phyloP scores from a whole-genome alignment of 257 asterid species.

The Petrea volubilis region DNA sequence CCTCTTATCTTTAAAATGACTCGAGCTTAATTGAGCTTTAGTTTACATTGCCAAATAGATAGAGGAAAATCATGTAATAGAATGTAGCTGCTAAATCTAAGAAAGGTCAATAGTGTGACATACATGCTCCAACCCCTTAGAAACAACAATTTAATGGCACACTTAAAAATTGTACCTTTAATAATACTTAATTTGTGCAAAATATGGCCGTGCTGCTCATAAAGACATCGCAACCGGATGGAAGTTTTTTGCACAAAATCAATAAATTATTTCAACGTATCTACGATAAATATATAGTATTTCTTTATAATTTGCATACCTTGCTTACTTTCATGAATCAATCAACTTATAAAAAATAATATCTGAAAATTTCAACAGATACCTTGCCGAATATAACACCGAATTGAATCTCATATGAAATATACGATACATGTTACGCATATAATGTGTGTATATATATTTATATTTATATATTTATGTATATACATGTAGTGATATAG shows the following conservation, averaged over 20 bases:
- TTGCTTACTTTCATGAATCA: too few relatives aligned
- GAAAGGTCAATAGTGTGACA: not conserved
- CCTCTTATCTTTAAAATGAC: too few relatives aligned
- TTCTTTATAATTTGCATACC: too few relatives aligned
- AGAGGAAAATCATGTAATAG: too few relatives aligned
- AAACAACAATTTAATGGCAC: constrained; percentile 1
- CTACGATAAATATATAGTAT: too few relatives aligned
- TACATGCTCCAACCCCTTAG: not conserved
- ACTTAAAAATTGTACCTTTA: not conserved
- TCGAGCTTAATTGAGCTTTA: too few relatives aligned
- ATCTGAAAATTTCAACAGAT: too few relatives aligned
- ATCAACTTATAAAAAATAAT: too few relatives aligned
- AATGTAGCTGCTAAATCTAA: not conserved
- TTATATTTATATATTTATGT: not conserved
- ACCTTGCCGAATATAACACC: too few relatives aligned
- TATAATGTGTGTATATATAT: too few relatives aligned
- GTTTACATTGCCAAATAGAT: too few relatives aligned
- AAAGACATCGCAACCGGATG: not conserved
- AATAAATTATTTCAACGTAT: not conserved
- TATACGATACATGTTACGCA: too few relatives aligned
- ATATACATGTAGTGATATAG: not conserved
- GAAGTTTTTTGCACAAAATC: not conserved
- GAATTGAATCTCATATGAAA: not conserved
- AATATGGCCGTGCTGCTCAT: constrained; percentile 6
- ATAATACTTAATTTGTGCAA: not conserved